Base-by-base conservation (phyloP, 257 asterid species). In the Solanum chilense region DNA sequence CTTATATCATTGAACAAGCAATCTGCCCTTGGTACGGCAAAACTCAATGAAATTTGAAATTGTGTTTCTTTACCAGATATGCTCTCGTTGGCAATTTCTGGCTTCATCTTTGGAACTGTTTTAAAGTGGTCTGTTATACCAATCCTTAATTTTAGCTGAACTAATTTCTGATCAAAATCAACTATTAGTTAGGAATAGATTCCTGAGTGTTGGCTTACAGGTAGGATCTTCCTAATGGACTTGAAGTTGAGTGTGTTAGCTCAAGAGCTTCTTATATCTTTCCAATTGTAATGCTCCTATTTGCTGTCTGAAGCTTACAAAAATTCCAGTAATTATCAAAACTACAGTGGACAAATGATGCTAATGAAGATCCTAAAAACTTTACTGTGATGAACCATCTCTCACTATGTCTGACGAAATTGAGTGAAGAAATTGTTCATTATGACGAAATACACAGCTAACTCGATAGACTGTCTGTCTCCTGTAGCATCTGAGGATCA, bases 401-500 rank as follows among this genome's bases (percentile, higher is more conserved):
- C 87, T 71, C 80, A 71, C n/a, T n/a, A n/a, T n/a, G n/a, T n/a
- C n/a, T n/a, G n/a, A n/a, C n/a, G n/a, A n/a, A n/a, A n/a, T n/a
- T n/a, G n/a, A n/a, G n/a, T n/a, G n/a, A n/a, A n/a, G n/a, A n/a
- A n/a, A n/a, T n/a, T n/a, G n/a, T n/a, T n/a, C n/a, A 29, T 29
- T 29, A 29, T 29, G 29, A 29, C 78, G 98, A 97, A 90, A 97
- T 95, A 90, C 91, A 95, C 90, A 77, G 89, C 93, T 89, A 95
- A 83, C 93, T 90, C 8, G 98, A 95, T 88, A 94, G 91, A 90
- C 96, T 97, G 81, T 88, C 95, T 80, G 98, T 93, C 62, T 91
- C 93, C 86, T 45, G 92, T 95, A n/a, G n/a, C n/a, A n/a, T n/a
- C n/a, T n/a, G n/a, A 93, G 91, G 98, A 97, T 91, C 98, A 97